Evolutionary conservation across 805 yeast genomes (phyloP).

Genomic region (Kurtzmaniella fragi): DNA sequence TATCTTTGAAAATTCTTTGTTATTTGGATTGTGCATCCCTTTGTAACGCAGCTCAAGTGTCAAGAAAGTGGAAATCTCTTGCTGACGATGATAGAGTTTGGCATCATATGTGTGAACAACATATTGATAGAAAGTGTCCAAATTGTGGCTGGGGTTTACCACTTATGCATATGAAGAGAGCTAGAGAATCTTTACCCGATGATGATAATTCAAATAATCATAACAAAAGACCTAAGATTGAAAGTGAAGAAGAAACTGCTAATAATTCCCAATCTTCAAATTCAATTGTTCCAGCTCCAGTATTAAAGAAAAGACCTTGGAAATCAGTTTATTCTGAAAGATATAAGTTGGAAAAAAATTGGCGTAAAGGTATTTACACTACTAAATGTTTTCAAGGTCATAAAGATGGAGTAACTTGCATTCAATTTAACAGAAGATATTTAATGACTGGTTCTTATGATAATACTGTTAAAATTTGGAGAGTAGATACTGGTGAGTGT

Average conservation of each 20-base stretch:
- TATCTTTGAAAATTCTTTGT: constrained; percentile 78
- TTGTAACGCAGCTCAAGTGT: constrained; percentile 91
- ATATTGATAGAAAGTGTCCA: constrained; percentile 94
- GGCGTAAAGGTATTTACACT: constrained; percentile 79
- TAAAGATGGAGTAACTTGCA: constrained; percentile 80
- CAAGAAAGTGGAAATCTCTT: constrained; percentile 75
- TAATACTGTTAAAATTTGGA: constrained; percentile 91
- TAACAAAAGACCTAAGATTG: constrained; percentile 5
- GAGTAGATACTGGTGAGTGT: constrained; percentile 70
- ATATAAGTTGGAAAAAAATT: constrained; percentile 84
- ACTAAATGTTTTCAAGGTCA: constrained; percentile 72
- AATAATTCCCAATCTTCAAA: constrained; percentile 5
- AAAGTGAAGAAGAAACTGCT: constrained; percentile 8
- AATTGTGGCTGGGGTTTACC: constrained; percentile 99
- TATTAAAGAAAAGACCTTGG: constrained; percentile 69
- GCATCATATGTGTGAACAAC: constrained; percentile 98
- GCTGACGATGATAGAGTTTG: constrained; percentile 97
- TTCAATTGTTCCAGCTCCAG: constrained; percentile 1
- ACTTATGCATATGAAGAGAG: constrained; percentile 79
- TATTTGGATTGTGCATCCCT: constrained; percentile 91
- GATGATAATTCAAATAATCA: constrained; percentile 11
- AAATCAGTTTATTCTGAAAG: constrained; percentile 90
- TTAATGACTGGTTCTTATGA: constrained; percentile 92
- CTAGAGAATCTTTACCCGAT: constrained; percentile 39
- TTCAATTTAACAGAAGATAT: constrained; percentile 72